Conservation (phyloP, 2,329 filamentous ascomycete species). For the Cercospora zeina region DNA sequence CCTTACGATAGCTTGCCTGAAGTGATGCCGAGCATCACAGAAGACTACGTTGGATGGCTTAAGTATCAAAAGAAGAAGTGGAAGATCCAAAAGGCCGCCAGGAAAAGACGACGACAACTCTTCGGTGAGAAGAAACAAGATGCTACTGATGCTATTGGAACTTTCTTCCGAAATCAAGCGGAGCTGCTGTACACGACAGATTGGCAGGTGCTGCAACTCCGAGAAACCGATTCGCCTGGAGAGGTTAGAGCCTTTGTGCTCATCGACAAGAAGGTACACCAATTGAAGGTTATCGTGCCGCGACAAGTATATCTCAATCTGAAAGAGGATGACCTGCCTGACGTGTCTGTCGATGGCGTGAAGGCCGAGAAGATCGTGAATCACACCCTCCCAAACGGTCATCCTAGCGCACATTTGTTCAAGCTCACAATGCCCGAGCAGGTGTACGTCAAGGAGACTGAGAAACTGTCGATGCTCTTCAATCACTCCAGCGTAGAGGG, state of each 20-base stretch:
- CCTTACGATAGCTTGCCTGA: constrained; percentile 80
- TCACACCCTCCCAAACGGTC: constrained; percentile 90
- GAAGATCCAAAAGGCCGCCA: constrained; percentile 93
- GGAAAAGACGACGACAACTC: constrained; percentile 79
- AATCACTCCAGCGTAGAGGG: constrained; percentile 94
- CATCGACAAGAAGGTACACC: constrained; percentile 89
- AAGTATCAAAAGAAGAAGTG: constrained; percentile 98
- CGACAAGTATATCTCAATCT: constrained; percentile 89
- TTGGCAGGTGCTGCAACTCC: constrained; percentile 91
- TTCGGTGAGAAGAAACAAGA: constrained; percentile 79
- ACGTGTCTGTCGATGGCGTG: constrained; percentile 83
- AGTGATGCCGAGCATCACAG: constrained; percentile 77
- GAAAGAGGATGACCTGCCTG: constrained; percentile 80
- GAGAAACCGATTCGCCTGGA: constrained; percentile 78
- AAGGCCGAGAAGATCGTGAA: constrained; percentile 90
- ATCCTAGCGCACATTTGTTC: constrained; percentile 90
- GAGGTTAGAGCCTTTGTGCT: constrained; percentile 86
- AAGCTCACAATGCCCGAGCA: constrained; percentile 89
- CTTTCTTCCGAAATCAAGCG: constrained; percentile 86
- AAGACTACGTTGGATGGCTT: constrained; percentile 85
- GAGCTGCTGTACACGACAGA: constrained; percentile 86
- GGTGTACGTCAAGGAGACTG: constrained; percentile 77
- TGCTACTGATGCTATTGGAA: constrained; percentile 62
- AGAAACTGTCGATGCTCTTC: constrained; percentile 79
- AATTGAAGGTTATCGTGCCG: constrained; percentile 83